Evolutionary conservation across 2,329 filamentous ascomycete species (phyloP).

Genomic region (Cercospora sp.): DNA sequence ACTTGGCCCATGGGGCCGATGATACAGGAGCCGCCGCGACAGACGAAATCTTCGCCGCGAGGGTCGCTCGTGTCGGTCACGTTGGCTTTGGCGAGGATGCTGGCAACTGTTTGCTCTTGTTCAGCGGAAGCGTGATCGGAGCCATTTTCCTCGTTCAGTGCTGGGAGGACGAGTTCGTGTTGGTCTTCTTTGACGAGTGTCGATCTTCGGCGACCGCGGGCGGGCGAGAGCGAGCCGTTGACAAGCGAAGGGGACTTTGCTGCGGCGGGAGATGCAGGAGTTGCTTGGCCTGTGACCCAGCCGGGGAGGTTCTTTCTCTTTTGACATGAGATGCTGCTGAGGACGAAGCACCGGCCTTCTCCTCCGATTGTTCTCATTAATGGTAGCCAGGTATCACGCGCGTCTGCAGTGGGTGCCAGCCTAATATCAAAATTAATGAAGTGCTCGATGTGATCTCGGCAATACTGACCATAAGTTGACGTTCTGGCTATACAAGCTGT

Average conservation of each 20-base stretch:
- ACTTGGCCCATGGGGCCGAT: slow-evolving; percentile 78
- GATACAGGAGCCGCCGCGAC: slow-evolving; percentile 78
- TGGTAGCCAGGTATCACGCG: slow-evolving; percentile 75
- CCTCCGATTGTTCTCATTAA: slow-evolving; percentile 79
- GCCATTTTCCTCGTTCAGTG: slow-evolving; percentile 27
- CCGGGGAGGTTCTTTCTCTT: slow-evolving; percentile 57
- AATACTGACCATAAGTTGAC: slow-evolving; percentile 69
- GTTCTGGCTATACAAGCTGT: slow-evolving; percentile 83
- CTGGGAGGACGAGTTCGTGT: slow-evolving; percentile 55
- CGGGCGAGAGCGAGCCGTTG: slow-evolving; percentile 17
- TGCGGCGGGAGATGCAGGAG: background rate
- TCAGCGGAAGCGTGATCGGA: slow-evolving; percentile 6
- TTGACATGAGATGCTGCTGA: slow-evolving; percentile 82
- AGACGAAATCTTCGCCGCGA: slow-evolving; percentile 57
- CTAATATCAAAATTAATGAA: background rate
- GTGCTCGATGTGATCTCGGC: too few relatives aligned
- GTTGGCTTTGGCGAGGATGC: slow-evolving; percentile 3
- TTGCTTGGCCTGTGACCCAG: slow-evolving; percentile 52
- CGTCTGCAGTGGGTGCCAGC: slow-evolving; percentile 86
- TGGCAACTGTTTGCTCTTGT: background rate
- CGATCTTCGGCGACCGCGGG: slow-evolving; percentile 40
- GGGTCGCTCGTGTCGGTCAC: slow-evolving; percentile 14
- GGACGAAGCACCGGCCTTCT: slow-evolving; percentile 82
- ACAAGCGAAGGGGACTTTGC: background rate
- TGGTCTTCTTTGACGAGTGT: slow-evolving; percentile 51